Base-by-base conservation (phyloP, 768 basidiomycete species). In the Auriscalpium orientale region DNA sequence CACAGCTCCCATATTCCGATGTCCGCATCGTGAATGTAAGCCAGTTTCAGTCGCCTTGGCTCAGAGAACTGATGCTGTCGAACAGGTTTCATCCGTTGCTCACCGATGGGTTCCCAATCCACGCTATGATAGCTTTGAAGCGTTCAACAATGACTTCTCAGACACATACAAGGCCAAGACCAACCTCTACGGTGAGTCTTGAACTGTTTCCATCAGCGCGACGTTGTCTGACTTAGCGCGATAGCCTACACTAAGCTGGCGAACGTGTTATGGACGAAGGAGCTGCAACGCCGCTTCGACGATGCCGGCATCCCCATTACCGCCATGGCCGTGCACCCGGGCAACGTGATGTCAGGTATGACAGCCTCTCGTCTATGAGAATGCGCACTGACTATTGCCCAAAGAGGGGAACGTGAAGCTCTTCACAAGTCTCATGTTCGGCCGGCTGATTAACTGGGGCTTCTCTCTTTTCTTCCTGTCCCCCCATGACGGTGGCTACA, bases 21-120 rank as follows among this genome's bases (percentile, higher is more conserved):
- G 84, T 85, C 49, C 78, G 85, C n/a, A 73, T 87, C 12, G 73
- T 85, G 12, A 76, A 79, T 54, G 84, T 84, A 57, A 45, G 78
- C 58, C 44, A 28, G 28, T 28, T 28, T 28, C 7, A 16, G 37
- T 6, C 18, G 7, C 38, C n/a, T 48, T n/a, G 12, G 38, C 18
- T 9, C 15, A 50, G 4, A 0, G 28, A 1, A 5, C 28, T 28
- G 28, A 4, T 28, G 7, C 28, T 28, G 28, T 28, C 28, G 28
- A 28, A 7, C 43, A 68, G 65, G 56, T 68, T 12, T 35, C 58
- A 12, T 65, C 64, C 16, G 52, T 60, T 37, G 49, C 59, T 4
- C 36, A 49, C 44, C 18, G 57, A 48, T 34, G 38, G 45, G 18
- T 46, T 13, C 34, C 34, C 58, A 50, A 61, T 54, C 46, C 54